These are phyloP conservation scores for Babesia ovata DNA, from an alignment of 169 alveolate genomes.

Conservation along the genomic window DNA sequence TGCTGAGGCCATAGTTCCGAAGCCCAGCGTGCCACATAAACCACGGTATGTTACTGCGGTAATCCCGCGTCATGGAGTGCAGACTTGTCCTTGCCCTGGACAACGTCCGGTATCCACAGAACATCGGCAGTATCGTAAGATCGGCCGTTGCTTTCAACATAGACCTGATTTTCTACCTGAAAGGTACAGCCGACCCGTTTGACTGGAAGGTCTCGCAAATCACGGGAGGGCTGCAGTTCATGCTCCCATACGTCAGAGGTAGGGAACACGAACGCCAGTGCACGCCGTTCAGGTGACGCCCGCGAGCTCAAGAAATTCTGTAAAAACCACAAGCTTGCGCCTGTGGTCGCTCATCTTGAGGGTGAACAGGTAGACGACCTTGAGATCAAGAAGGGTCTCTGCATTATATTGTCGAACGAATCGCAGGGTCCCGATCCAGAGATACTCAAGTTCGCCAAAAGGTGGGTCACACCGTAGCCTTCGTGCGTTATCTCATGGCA, in stretches of 20 bases:
- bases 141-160: slow-evolving; percentile 71
- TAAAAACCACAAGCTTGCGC: slow-evolving; percentile 62
- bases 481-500: slow-evolving; percentile 7
- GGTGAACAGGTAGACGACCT: slow-evolving; percentile 61
- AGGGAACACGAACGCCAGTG: not conserved
- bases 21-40: slow-evolving; percentile 1
- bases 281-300: slow-evolving; percentile 42
- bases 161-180: slow-evolving; percentile 68
- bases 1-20: slow-evolving; percentile 54
- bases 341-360: slow-evolving; percentile 77
- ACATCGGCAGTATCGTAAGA: slow-evolving; percentile 72
- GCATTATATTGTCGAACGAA: slow-evolving; percentile 66
- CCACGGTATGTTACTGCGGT: slow-evolving; percentile 32
- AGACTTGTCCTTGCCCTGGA: slow-evolving; percentile 74
- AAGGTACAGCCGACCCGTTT: slow-evolving; percentile 77
- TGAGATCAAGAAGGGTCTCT: slow-evolving; percentile 37
- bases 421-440: slow-evolving; percentile 56
- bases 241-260: slow-evolving; percentile 71
- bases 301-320: slow-evolving; percentile 67
- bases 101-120: slow-evolving; percentile 74
- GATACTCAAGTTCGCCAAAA: slow-evolving; percentile 49
- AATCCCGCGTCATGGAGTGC: not conserved
- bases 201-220: slow-evolving; percentile 73
- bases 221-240: slow-evolving; percentile 75
- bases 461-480: slow-evolving; percentile 1